Base-by-base conservation (phyloP, 2,329 filamentous ascomycete genomes). In the Pseudogymnoascus sp. region DNA sequence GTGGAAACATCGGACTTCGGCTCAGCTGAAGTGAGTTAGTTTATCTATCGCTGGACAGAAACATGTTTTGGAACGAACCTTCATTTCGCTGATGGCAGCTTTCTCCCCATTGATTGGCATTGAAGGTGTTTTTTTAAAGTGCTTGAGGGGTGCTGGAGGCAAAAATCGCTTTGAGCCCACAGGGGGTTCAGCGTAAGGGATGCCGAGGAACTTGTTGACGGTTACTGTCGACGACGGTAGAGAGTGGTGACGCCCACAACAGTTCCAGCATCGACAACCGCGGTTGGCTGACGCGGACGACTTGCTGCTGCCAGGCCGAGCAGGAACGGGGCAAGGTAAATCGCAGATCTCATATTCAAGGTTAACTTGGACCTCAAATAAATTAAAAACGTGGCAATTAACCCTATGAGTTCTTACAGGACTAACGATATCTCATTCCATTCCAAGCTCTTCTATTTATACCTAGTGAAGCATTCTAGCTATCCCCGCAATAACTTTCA, bases 161-260 rank as follows among this genome's bases (percentile, higher is more conserved):
- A 38, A 62, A 67, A n/a, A 63, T 37, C 33, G 56, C n/a, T 6
- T 53, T 59, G n/a, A 61, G 25, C 62, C 35, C 14, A 40, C 35
- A 21, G 62, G 62, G 2, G 53, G 50, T 14, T 56, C 62, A 16
- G 62, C 62, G 47, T 60, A 63, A 16, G 62, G 62, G 4, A 63
- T 59, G 5, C 62, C 62, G 21, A 63, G 62, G 35, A 60, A 63
- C 18, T 63, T 53, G 60, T 66, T 38, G 10, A 66, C 60, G 2
- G 53, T 63, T 10, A 62, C 62, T 1, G 59, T 66, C 4, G 64
- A 62, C 44, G 59, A 37, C 3, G 56, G 56, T 7, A 60, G 31
- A 25, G 56, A 60, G 56, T 37, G 11, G 56, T 14, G 16, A 40
- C 35, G 16, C 56, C 56, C 14, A 60, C 35, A 16, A 60, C 10